Evolutionary conservation across 305 asterid genomes (phyloP).

Genomic region (Coffea humblotiana): DNA sequence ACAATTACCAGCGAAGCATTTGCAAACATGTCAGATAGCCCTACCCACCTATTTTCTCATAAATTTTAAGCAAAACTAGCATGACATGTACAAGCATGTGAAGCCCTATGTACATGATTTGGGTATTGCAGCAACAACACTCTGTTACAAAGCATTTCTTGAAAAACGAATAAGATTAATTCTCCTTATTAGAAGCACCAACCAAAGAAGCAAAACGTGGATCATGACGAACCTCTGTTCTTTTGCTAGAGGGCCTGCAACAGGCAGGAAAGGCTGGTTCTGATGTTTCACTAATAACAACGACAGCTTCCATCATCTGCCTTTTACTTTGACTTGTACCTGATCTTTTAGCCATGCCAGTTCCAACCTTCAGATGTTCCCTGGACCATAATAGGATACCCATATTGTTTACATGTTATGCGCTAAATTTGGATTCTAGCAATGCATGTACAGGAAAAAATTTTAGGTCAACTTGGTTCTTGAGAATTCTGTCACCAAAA

Average conservation of each 20-base stretch:
- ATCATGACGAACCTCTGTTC: conserved; percentile 63
- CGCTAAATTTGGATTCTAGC: conserved; percentile 16
- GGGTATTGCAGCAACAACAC: background rate
- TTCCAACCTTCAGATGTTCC: conserved; percentile 69
- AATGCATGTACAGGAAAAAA: conserved; percentile 13
- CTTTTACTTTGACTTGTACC: conserved; percentile 41
- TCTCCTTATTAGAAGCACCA: background rate
- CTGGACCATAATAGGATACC: conserved; percentile 35
- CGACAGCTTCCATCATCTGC: conserved; percentile 68
- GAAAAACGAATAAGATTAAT: background rate
- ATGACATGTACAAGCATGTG: no score
- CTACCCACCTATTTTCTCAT: background rate
- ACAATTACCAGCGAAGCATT: background rate
- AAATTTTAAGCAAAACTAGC: background rate
- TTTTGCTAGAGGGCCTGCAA: conserved; percentile 42
- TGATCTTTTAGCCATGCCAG: conserved; percentile 57
- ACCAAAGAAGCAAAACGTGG: background rate
- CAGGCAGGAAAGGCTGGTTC: conserved; percentile 49
- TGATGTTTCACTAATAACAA: conserved; percentile 55
- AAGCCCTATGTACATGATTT: background rate
- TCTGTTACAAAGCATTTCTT: background rate
- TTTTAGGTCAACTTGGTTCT: background rate
- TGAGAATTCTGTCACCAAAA: background rate
- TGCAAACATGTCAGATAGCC: background rate
- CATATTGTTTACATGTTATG: background rate